Evolutionary conservation across 139 green algal genomes (phyloP).

Genomic region (Chlamydomonas applanata): DNA sequence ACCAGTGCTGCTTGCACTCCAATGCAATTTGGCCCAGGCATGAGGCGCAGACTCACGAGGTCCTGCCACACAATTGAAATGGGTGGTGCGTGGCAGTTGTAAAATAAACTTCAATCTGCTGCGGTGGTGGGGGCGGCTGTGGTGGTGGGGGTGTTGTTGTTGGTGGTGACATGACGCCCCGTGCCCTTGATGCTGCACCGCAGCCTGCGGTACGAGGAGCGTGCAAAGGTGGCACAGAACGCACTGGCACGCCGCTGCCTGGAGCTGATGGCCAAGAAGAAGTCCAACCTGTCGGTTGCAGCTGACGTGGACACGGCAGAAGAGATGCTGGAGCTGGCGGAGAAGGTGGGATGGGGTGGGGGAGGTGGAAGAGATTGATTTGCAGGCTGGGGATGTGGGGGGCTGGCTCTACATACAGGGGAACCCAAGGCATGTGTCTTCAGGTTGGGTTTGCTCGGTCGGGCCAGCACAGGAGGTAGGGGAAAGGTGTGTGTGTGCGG

Average conservation of each 20-base stretch:
- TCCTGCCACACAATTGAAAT: too few species aligned
- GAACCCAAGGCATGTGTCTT: too few species aligned
- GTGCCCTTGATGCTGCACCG: neutral
- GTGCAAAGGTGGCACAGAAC: constrained; percentile 71
- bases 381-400: too few species aligned
- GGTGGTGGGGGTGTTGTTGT: neutral
- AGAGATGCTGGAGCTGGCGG: constrained; percentile 90
- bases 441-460: too few species aligned
- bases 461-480: too few species aligned
- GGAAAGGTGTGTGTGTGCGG: neutral
- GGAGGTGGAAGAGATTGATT: neutral
- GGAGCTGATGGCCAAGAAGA: constrained; percentile 91
- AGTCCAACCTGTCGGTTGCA: constrained; percentile 96
- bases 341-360: constrained; percentile 66
- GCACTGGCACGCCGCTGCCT: constrained; percentile 70
- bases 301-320: constrained; percentile 88
- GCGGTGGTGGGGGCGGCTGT: neutral
- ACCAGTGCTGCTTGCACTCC: too few species aligned
- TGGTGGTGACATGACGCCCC: neutral
- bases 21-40: too few species aligned
- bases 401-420: too few species aligned
- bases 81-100: too few species aligned
- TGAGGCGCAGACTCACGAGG: too few species aligned
- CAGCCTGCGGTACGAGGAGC: constrained; percentile 81
- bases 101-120: too few species aligned